Evolutionary conservation across 2,329 filamentous ascomycete species (phyloP).

Genomic region (Ophiobolus disseminans): DNA sequence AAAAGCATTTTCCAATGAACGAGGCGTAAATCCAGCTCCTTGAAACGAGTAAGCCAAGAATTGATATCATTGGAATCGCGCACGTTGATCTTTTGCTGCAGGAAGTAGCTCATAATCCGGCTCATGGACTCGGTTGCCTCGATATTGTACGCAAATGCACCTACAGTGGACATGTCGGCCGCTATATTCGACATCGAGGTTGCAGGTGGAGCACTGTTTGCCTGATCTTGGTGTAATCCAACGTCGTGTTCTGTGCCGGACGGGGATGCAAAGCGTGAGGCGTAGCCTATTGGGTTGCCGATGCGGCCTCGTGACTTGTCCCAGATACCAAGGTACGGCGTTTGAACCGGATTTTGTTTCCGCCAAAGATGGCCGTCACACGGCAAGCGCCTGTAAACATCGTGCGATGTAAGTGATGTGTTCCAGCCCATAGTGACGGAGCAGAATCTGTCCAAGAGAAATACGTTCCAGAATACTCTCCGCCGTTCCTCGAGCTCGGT

Average conservation of each 20-base stretch:
- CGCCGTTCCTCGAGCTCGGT: constrained; percentile 26
- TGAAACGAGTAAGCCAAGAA: constrained; percentile 30
- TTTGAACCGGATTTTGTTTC: constrained; percentile 20
- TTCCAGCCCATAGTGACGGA: constrained; percentile 28
- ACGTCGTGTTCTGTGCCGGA: background rate
- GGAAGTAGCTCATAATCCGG: constrained; percentile 25
- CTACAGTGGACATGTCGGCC: constrained; percentile 27
- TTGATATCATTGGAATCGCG: constrained; percentile 19
- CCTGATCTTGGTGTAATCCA: background rate
- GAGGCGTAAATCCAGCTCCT: constrained; percentile 26
- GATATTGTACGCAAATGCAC: constrained; percentile 27
- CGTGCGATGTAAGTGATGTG: constrained; percentile 26
- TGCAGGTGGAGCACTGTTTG: background rate
- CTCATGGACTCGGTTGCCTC: constrained; percentile 31
- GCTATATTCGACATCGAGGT: background rate
- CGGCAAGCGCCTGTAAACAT: constrained; percentile 24
- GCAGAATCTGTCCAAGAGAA: constrained; percentile 25
- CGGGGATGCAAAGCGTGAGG: constrained; percentile 13
- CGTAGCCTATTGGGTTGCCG: constrained; percentile 21
- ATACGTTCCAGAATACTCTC: constrained; percentile 29
- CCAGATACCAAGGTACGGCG: constrained; percentile 31
- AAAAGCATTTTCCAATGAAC: constrained; percentile 30
- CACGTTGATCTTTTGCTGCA: constrained; percentile 26
- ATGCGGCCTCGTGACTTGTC: constrained; percentile 27
- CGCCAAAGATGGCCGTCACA: constrained; percentile 29